phyloP scores from a whole-genome alignment of 164 flowering plant genomes.

The Echeveria elegans region DNA sequence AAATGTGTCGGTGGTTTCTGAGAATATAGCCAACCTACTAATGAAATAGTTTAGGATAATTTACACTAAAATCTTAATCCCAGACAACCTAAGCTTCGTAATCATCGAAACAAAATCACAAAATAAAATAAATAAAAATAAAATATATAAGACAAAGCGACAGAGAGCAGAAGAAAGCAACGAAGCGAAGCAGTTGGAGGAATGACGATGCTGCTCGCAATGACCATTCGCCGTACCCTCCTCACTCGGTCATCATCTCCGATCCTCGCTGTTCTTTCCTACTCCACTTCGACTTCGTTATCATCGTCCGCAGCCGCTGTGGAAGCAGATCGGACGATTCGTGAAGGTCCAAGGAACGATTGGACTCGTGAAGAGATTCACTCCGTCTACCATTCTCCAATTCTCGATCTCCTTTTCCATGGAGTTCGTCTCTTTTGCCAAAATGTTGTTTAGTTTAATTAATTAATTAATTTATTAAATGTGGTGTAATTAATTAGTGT shows the following conservation, averaged over 20 bases:
- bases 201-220: not conserved
- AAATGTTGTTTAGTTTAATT: not conserved
- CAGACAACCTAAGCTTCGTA: not conserved
- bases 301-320: conserved; percentile 62
- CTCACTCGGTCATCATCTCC: not conserved
- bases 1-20: too few species aligned
- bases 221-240: not conserved
- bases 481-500: not conserved
- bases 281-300: not conserved
- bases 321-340: conserved; percentile 63
- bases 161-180: too few species aligned
- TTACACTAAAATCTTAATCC: too few species aligned
- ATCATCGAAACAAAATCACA: not conserved
- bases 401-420: conserved; percentile 93
- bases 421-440: conserved; percentile 43
- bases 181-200: not conserved
- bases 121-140: too few species aligned
- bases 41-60: too few species aligned
- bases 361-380: conserved; percentile 65
- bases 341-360: conserved; percentile 70
- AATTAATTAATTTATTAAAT: not conserved
- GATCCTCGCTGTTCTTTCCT: not conserved
- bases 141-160: not conserved
- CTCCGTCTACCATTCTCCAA: conserved; percentile 72
- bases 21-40: too few species aligned